A percentile compares a stretch with the other conserved stretches of the same genome.
Evolutionary conservation across 2,329 filamentous ascomycete genomes (phyloP).

Genomic region (Neofusicoccum umdonicola): DNA sequence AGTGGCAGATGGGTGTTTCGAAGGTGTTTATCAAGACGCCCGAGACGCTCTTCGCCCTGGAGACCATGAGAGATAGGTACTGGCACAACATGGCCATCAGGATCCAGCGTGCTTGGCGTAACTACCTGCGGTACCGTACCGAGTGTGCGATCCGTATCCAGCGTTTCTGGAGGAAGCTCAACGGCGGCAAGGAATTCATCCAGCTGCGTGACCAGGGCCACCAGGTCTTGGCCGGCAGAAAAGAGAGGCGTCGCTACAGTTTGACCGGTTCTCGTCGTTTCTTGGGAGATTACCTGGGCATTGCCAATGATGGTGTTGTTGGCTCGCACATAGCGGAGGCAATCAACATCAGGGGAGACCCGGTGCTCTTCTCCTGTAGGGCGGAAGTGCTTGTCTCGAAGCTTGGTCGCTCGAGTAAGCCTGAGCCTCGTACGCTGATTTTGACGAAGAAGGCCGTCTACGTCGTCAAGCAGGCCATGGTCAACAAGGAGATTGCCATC

Average conservation of each 20-base stretch:
- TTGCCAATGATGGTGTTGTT: slow-evolving; percentile 75
- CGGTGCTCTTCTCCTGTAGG: slow-evolving; percentile 83
- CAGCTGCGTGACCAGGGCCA: slow-evolving; percentile 87
- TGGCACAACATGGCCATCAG: slow-evolving; percentile 99
- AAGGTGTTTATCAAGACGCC: slow-evolving; percentile 99
- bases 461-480: slow-evolving; percentile 78
- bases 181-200: slow-evolving; percentile 83
- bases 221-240: slow-evolving; percentile 74
- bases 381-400: slow-evolving; percentile 89
- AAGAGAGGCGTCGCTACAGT: slow-evolving; percentile 89
- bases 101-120: slow-evolving; percentile 96
- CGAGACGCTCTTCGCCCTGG: slow-evolving; percentile 91
- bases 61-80: slow-evolving; percentile 96
- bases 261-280: slow-evolving; percentile 88
- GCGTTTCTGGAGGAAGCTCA: slow-evolving; percentile 91
- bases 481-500: slow-evolving; percentile 80
- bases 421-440: slow-evolving; percentile 78
- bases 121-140: slow-evolving; percentile 86
- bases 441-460: slow-evolving; percentile 86
- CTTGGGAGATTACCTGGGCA: slow-evolving; percentile 89
- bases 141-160: slow-evolving; percentile 95
- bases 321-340: slow-evolving; percentile 77
- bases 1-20: slow-evolving; percentile 94
- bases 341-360: slow-evolving; percentile 72
- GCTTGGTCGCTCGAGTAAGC: slow-evolving; percentile 93